Evolutionary conservation across 75 land plant species (phyloP).

Genomic region (Sequoia sempervirens): DNA sequence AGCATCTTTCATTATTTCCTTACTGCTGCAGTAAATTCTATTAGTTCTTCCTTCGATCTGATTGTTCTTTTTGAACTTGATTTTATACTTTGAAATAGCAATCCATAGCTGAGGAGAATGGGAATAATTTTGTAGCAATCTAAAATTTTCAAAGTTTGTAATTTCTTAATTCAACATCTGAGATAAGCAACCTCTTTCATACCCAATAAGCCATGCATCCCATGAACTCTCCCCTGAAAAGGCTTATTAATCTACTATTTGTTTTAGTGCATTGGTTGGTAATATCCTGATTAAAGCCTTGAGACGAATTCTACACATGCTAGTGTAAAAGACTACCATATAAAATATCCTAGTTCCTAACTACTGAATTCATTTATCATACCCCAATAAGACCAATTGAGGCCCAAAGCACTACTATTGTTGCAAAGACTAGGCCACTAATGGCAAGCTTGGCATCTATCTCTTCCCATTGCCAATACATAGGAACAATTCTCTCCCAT

Average conservation of each 20-base stretch:
- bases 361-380: slow-evolving; percentile 6
- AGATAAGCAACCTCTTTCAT: background rate
- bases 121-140: background rate
- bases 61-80: background rate
- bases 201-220: background rate
- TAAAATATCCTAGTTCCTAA: background rate
- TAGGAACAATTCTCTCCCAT: background rate
- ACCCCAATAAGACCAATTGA: slow-evolving; percentile 69
- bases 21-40: background rate
- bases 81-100: background rate
- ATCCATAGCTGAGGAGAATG: background rate
- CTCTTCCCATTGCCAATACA: slow-evolving; percentile 63
- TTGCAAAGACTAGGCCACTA: slow-evolving; percentile 81
- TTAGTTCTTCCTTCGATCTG: background rate
- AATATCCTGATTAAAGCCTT: no score
- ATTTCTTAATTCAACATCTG: background rate
- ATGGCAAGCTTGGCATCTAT: slow-evolving; percentile 82
- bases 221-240: background rate
- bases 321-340: no score
- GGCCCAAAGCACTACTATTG: slow-evolving; percentile 72
- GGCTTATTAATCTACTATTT: no score
- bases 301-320: no score
- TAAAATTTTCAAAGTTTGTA: background rate
- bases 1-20: background rate
- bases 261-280: no score